Conservation (phyloP, 1,284 basidiomycete species). For the Earliella scabrosa region DNA sequence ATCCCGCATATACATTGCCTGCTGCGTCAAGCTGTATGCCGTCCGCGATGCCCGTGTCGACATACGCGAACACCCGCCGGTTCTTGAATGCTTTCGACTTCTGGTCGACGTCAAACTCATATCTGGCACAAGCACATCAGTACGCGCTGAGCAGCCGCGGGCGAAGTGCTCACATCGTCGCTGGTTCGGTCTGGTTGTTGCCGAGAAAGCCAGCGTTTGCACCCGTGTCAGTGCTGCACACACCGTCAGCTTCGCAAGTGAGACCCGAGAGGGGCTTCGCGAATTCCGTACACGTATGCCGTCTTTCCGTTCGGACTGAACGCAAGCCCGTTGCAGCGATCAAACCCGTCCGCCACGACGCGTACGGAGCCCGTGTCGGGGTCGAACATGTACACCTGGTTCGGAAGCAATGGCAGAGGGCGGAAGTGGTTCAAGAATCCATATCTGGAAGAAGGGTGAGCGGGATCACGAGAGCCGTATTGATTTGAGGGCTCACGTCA, state of each 20-base stretch:
- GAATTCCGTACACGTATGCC: conserved; percentile 61
- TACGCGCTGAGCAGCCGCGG: neutral
- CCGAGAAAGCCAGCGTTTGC: conserved; percentile 50
- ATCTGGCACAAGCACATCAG: conserved; percentile 44
- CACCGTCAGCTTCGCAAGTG: neutral
- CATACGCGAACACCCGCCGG: conserved; percentile 73
- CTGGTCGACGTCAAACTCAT: conserved; percentile 72
- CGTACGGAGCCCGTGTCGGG: conserved; percentile 63
- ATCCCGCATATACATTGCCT: conserved; percentile 74
- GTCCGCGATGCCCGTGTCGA: conserved; percentile 67
- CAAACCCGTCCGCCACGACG: conserved; percentile 74
- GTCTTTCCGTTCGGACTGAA: conserved; percentile 68
- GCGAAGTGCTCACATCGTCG: conserved; percentile 69
- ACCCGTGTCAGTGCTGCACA: conserved; percentile 57
- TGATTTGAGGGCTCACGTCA: conserved; percentile 52
- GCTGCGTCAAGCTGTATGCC: conserved; percentile 60
- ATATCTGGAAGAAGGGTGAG: conserved; percentile 46
- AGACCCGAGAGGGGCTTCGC: neutral
- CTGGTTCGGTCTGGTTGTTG: conserved; percentile 64
- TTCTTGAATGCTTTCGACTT: conserved; percentile 60
- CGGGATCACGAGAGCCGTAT: neutral
- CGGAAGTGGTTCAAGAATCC: conserved; percentile 71
- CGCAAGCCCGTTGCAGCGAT: conserved; percentile 67
- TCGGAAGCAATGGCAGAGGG: conserved; percentile 63
- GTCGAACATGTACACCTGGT: conserved; percentile 77